Percentiles rank a stretch among this genome's conserved stretches.
Conservation (phyloP, 306 rosid species). For the Cajanus cajan region DNA sequence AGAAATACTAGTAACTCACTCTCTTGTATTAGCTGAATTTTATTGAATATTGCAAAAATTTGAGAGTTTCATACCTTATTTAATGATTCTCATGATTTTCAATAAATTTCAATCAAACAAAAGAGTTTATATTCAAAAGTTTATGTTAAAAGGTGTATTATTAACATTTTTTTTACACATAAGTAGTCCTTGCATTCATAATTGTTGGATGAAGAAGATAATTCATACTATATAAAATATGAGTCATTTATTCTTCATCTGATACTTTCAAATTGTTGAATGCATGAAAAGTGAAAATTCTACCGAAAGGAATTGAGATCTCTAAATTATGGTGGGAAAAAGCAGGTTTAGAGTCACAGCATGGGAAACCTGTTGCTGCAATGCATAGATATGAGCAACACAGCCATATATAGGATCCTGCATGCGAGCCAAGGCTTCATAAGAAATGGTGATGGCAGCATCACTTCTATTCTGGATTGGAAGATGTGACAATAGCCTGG, state of each 20-base stretch:
- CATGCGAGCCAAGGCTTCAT: constrained; percentile 82
- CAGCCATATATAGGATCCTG: constrained; percentile 79
- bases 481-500: constrained; percentile 63
- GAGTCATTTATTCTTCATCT: not conserved
- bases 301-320: not conserved
- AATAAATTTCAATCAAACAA: too few relatives aligned
- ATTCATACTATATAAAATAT: not conserved
- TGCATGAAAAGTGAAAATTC: not conserved
- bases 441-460: constrained; percentile 76
- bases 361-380: constrained; percentile 77
- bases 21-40: too few relatives aligned
- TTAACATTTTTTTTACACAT: too few relatives aligned
- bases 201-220: not conserved
- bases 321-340: not conserved
- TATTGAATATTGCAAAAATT: too few relatives aligned
- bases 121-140: too few relatives aligned
- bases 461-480: constrained; percentile 66
- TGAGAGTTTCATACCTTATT: too few relatives aligned
- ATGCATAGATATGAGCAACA: constrained; percentile 75
- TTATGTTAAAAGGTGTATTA: too few relatives aligned
- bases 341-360: too few relatives aligned
- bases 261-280: not conserved
- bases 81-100: too few relatives aligned
- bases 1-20: too few relatives aligned
- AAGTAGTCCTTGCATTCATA: not conserved